Evolutionary conservation across 2,329 filamentous ascomycete species (phyloP), one percentile per base, ranked within the genome.

Genomic region (Xylaria sp.): DNA sequence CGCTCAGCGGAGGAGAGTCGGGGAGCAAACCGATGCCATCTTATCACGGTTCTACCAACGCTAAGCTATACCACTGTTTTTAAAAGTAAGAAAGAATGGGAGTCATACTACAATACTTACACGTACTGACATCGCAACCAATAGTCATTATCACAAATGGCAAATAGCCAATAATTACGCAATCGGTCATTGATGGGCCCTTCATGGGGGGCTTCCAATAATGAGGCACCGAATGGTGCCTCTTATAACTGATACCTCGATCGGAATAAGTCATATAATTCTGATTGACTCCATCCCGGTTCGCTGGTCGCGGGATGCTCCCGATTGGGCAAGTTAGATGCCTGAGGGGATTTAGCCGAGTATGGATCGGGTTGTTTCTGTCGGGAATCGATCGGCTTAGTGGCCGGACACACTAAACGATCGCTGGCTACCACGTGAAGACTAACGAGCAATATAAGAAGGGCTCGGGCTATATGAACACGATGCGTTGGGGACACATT

Each of bases 11-110:
- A 7, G 13, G 45, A 60, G 60, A 23, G 63, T 64, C 13, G n/a
- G 7, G n/a, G 45, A 61, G 20, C 43, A 70, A n/a, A 68, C 60
- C 13, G 43, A 55, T 12, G 53, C 39, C n/a, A 66, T 68, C n/a
- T 13, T 67, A n/a, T 32, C 56, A 18, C 62, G 18, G n/a, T 58
- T 65, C 43, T 57, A 65, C n/a, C 23, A 58, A 23, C 39, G 39
- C 3, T 70, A 10, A 67, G 20, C 34, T 36, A 48, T 28, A 18
- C 3, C 12, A 39, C 2, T 4, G 10, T 18, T 18, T 36, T 41
- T 25, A 45, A 46, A 12, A 18, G 34, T 36, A 46, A n/a, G 55
- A 55, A 30, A 15, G 6, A 32, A 39, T 30, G 43, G 20, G 3
- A 23, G 25, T 20, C 15, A 6, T 10, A 28, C 34, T 15, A 10